phyloP scores from a whole-genome alignment of 768 basidiomycete species.

The Mycena amicta region DNA sequence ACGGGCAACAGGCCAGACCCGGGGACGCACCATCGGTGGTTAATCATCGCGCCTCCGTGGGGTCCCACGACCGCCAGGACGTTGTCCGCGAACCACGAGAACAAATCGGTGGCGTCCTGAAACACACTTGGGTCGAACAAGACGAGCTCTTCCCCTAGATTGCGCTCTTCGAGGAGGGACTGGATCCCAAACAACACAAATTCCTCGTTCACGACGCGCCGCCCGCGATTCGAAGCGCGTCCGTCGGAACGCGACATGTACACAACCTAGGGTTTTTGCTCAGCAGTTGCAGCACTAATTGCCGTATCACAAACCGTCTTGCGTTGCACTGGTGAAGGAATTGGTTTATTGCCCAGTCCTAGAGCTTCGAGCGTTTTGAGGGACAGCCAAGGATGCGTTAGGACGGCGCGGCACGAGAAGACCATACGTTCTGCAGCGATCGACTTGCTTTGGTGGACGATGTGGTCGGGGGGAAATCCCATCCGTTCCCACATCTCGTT shows the following conservation, averaged over 20 bases:
- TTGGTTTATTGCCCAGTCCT: no score
- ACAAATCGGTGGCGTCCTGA: slow-evolving; percentile 1
- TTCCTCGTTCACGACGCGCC: slow-evolving; percentile 14
- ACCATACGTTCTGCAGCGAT: slow-evolving; percentile 5
- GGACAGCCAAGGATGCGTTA: slow-evolving; percentile 20
- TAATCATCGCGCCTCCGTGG: slow-evolving; percentile 21
- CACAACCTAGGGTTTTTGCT: slow-evolving; percentile 17
- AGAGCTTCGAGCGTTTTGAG: slow-evolving; percentile 11
- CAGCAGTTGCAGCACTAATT: no score
- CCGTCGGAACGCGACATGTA: slow-evolving; percentile 23
- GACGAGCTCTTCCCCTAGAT: slow-evolving; percentile 19
- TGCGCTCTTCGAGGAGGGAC: slow-evolving; percentile 5
- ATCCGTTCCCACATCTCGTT: slow-evolving; percentile 10
- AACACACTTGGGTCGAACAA: slow-evolving; percentile 11
- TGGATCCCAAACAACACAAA: slow-evolving; percentile 5
- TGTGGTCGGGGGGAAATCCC: slow-evolving; percentile 7
- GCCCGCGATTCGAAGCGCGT: slow-evolving; percentile 10
- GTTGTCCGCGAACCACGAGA: slow-evolving; percentile 14
- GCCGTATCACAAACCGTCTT: no score
- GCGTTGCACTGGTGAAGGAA: not conserved
- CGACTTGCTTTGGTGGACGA: not conserved
- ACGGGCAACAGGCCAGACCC: not conserved
- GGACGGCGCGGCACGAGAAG: slow-evolving; percentile 15
- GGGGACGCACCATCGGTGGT: slow-evolving; percentile 17
- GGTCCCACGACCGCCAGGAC: slow-evolving; percentile 12